A percentile compares a stretch with the other conserved stretches of the same genome.
Conservation (phyloP, 2,329 filamentous ascomycete species). For the Sclerotinia borealis region DNA sequence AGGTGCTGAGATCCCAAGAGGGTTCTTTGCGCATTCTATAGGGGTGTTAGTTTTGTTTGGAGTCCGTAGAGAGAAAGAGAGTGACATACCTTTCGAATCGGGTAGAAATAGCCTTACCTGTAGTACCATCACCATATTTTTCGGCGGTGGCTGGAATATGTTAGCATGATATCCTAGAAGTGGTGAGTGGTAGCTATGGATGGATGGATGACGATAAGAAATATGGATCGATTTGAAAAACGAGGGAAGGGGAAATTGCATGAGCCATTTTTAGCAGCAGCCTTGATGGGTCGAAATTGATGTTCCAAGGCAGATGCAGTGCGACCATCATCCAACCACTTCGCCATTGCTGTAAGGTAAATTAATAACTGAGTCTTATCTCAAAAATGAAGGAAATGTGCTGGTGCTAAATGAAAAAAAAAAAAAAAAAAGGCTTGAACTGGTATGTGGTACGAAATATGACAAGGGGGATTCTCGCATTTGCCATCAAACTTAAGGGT, state of each 20-base stretch:
- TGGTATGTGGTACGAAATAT: too few species aligned
- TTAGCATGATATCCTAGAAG: constrained; percentile 23
- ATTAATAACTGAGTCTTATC: constrained; percentile 17
- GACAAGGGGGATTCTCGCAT: constrained; percentile 12
- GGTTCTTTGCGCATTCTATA: constrained; percentile 20
- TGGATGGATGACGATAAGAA: constrained; percentile 13
- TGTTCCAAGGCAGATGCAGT: constrained; percentile 27
- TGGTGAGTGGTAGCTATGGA: constrained; percentile 11
- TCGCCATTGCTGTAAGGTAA: constrained; percentile 20
- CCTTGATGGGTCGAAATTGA: constrained; percentile 28
- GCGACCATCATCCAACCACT: constrained; percentile 23
- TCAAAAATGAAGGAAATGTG: not conserved
- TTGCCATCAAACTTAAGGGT: constrained; percentile 19
- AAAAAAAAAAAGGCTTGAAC: too few species aligned
- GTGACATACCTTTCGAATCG: constrained; percentile 24
- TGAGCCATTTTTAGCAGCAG: constrained; percentile 17
- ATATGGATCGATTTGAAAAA: not conserved
- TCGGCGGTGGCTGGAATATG: constrained; percentile 26
- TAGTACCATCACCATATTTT: constrained; percentile 24
- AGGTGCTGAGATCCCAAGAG: constrained; percentile 19
- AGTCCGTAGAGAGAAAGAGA: too few species aligned
- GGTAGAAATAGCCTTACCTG: constrained; percentile 28
- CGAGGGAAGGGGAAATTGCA: not conserved
- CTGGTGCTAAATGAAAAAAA: constrained; percentile 11
- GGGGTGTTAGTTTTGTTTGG: not conserved